Base-by-base conservation (phyloP, 768 basidiomycete genomes). In the Auriscalpium microsporum region DNA sequence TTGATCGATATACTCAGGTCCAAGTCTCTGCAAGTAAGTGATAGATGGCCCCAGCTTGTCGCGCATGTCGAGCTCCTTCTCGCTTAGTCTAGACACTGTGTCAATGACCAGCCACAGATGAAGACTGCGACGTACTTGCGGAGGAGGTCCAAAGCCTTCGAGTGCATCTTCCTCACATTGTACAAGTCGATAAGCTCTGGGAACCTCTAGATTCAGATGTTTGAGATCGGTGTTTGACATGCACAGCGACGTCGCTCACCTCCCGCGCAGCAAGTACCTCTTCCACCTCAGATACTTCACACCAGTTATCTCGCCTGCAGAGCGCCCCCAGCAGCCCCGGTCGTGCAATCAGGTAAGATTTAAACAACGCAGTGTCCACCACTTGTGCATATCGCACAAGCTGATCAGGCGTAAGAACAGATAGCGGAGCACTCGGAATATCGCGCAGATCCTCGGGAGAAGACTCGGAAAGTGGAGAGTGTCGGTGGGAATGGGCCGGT, bases 261-360 rank as follows among this genome's bases (percentile, higher is more conserved):
- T 87, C 85, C 37, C 87, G 80, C 33, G 80, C 81, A 55, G 82
- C 78, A 52, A 99, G 71, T 57, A 92, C 81, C 65, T 89, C 92
- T 67, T 99, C 94, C 1, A 94, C 90, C 63, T 94, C 90, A 5
- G 83, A 83, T 1, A 98, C 94, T 65, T 97, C 96, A 69, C 95
- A 98, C 93, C 94, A 99, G 69, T 96, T 98, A 2, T 90, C 81
- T 23, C 95, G 74, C 45, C 95, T 80, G 69, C 95, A 98, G 50
- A 97, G 69, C 34, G 90, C 83, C 0, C 90, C 92, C 10, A 98
- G 72, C 55, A 99, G 72, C 11, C 78, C 80, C 0, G 95, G 92
- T 45, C 87, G 76, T 44, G 87, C 85, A 19, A 90, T 77, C 19
- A 98, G 72, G 68, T 95, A 96, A 3, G 87, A 84, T 71, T 96